Evolutionary conservation across 2,329 filamentous ascomycete genomes (phyloP), one percentile per base, ranked within the genome.

Genomic region (Fusarium stilboides): DNA sequence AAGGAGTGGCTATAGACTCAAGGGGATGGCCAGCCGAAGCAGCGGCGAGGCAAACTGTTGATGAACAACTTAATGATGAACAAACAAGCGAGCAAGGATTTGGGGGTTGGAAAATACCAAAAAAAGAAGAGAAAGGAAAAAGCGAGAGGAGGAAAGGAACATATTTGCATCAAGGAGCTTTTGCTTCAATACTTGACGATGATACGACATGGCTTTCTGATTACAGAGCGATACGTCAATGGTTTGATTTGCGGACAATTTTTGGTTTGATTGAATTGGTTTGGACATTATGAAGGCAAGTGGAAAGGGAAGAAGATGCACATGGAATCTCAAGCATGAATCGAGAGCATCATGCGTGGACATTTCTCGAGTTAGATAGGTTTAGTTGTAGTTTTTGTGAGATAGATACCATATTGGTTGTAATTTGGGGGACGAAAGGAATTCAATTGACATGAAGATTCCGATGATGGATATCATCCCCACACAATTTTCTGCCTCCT

Each of bases 131-230:
- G 34, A 26, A 20, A 40, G 17, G 34, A 42, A 56, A 56, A 51
- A 56, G 57, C 42, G 49, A 40, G 55, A 51, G 62, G 53, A 58
- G 61, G 43, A 46, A 58, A 58, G 65, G 54, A 62, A 39, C 31
- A 59, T 45, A 66, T 69, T 65, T 62, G 60, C 57, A 70, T 70
- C 46, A 57, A 67, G 65, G 43, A 47, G 51, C 54, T 47, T 68
- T 61, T 69, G 65, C 62, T 73, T 73, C 60, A 59, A 62, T 68
- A 69, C 65, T 73, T 77, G 67, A 77, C 73, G 75, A 77, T 68
- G 75, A 77, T 63, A 77, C 71, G 75, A 77, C 58, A 73, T 70
- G 68, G 72, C 71, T 74, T 70, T 73, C 65, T 71, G 67, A 59
- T 60, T 74, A 62, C 65, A 74, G 66, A 76, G 75, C 74, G 74